Percentiles rank a stretch among this genome's conserved stretches.
phyloP scores from a whole-genome alignment of 2,329 filamentous ascomycete genomes.

The Fusarium poae region DNA sequence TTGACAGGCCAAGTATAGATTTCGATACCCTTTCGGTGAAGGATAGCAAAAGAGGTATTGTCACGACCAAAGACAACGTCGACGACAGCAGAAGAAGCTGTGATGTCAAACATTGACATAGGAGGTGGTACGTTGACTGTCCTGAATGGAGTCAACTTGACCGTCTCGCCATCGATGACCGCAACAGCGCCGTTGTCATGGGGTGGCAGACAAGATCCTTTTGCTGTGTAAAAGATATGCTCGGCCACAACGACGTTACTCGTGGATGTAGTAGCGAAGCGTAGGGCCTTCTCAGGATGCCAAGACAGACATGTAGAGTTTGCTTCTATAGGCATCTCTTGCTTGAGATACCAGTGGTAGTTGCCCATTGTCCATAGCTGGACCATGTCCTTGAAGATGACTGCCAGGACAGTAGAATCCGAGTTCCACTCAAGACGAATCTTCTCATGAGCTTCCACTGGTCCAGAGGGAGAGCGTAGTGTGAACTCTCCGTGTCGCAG shows the following conservation, averaged over 20 bases:
- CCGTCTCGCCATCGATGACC: slow-evolving; percentile 82
- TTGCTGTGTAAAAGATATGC: slow-evolving; percentile 75
- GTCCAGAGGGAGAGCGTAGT: slow-evolving; percentile 74
- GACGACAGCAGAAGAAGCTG: slow-evolving; percentile 70
- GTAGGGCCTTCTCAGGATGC: slow-evolving; percentile 88
- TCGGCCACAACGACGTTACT: slow-evolving; percentile 70
- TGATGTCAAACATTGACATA: slow-evolving; percentile 85
- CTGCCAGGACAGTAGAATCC: slow-evolving; percentile 90
- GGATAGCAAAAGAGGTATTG: slow-evolving; percentile 75
- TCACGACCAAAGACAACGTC: slow-evolving; percentile 80
- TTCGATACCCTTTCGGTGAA: slow-evolving; percentile 75
- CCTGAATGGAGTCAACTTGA: slow-evolving; percentile 89
- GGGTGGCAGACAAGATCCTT: slow-evolving; percentile 77
- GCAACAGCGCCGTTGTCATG: slow-evolving; percentile 83
- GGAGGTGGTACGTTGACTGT: slow-evolving; percentile 90
- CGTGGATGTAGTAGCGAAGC: slow-evolving; percentile 69
- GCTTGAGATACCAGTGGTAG: slow-evolving; percentile 98
- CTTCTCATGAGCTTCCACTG: slow-evolving; percentile 65
- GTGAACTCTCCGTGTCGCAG: slow-evolving; percentile 94
- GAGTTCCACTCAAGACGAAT: slow-evolving; percentile 87
- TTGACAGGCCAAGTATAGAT: slow-evolving; percentile 77
- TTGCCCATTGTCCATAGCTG: slow-evolving; percentile 98
- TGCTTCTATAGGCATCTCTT: slow-evolving; percentile 73
- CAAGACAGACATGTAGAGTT: slow-evolving; percentile 66
- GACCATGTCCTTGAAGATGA: slow-evolving; percentile 78